phyloP scores from a whole-genome alignment of 495 filamentous ascomycete genomes.

The Thermothielavioides terrestris region DNA sequence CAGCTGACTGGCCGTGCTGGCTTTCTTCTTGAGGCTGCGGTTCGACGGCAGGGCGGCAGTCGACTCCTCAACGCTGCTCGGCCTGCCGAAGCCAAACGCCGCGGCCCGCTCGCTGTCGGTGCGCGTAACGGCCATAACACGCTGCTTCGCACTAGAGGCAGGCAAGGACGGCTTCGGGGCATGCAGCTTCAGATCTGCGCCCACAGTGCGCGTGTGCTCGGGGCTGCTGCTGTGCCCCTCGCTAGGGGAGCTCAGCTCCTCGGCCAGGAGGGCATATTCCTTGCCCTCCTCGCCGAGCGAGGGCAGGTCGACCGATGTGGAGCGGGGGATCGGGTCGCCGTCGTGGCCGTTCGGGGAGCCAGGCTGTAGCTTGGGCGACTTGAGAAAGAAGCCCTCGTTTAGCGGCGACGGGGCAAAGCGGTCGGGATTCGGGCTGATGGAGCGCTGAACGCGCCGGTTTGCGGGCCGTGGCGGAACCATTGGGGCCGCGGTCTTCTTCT shows the following conservation, averaged over 20 bases:
- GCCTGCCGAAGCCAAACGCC: constrained; percentile 68
- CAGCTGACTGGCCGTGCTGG: constrained; percentile 47
- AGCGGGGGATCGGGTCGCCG: constrained; percentile 47
- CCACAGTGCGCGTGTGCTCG: constrained; percentile 68
- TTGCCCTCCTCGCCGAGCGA: constrained; percentile 81
- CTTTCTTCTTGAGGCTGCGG: constrained; percentile 53
- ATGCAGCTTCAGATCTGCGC: constrained; percentile 73
- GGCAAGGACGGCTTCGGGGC: constrained; percentile 86
- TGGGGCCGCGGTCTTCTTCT: constrained; percentile 38
- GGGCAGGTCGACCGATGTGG: constrained; percentile 72
- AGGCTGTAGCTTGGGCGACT: constrained; percentile 22
- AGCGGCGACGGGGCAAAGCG: constrained; percentile 79
- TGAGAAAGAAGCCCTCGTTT: constrained; percentile 49
- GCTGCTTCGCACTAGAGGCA: constrained; percentile 64
- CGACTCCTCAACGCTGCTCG: constrained; percentile 42
- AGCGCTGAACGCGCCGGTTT: constrained; percentile 60
- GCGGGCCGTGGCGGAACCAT: constrained; percentile 63
- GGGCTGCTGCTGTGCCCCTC: constrained; percentile 37
- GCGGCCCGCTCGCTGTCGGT: constrained; percentile 81
- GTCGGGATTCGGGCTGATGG: constrained; percentile 65
- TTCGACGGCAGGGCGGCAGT: constrained; percentile 20
- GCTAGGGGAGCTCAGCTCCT: constrained; percentile 31
- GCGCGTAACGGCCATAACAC: constrained; percentile 72
- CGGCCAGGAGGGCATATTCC: constrained; percentile 64
- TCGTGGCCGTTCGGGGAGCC: constrained; percentile 38